phyloP scores from a whole-genome alignment of 2,329 filamentous ascomycete species.

The Penicillium concentricum region DNA sequence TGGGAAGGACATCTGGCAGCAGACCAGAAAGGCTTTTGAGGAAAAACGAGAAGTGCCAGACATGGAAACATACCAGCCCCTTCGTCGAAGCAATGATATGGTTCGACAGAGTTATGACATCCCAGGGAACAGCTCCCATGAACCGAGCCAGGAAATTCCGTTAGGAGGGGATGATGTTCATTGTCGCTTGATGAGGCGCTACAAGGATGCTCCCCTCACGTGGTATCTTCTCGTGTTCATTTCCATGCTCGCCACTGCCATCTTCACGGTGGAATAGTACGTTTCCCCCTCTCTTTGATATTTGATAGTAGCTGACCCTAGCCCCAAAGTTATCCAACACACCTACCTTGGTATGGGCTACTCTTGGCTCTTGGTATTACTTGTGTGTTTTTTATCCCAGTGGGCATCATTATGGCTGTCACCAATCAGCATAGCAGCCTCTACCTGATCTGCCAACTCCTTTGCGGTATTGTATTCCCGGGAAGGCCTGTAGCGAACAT shows the following conservation, averaged over 20 bases:
- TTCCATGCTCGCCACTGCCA: slow-evolving; percentile 73
- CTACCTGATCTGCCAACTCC: slow-evolving; percentile 81
- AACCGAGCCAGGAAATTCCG: slow-evolving; percentile 37
- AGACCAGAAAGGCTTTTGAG: slow-evolving; percentile 68
- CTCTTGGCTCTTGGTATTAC: slow-evolving; percentile 76
- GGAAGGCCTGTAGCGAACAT: slow-evolving; percentile 86
- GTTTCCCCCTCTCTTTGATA: slow-evolving; percentile 31
- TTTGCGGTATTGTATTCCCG: slow-evolving; percentile 78
- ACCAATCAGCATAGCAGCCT: slow-evolving; percentile 87
- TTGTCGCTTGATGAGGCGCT: slow-evolving; percentile 77
- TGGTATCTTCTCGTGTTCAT: slow-evolving; percentile 79
- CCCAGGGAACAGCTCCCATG: slow-evolving; percentile 25
- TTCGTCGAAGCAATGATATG: slow-evolving; percentile 29
- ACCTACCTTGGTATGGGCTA: slow-evolving; percentile 83
- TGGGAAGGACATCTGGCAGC: slow-evolving; percentile 74
- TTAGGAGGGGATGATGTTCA: slow-evolving; percentile 77
- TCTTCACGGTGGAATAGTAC: slow-evolving; percentile 82
- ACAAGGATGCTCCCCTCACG: slow-evolving; percentile 74
- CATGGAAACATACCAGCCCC: slow-evolving; percentile 55
- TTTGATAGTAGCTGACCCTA: slow-evolving; percentile 15
- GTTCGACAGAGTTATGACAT: slow-evolving; percentile 12
- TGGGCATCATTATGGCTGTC: slow-evolving; percentile 89
- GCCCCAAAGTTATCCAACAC: slow-evolving; percentile 67
- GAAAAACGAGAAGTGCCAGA: slow-evolving; percentile 56
- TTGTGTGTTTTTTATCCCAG: slow-evolving; percentile 80